phyloP scores from a whole-genome alignment of 2,329 filamentous ascomycete species.

The Aspergillus fischeri region DNA sequence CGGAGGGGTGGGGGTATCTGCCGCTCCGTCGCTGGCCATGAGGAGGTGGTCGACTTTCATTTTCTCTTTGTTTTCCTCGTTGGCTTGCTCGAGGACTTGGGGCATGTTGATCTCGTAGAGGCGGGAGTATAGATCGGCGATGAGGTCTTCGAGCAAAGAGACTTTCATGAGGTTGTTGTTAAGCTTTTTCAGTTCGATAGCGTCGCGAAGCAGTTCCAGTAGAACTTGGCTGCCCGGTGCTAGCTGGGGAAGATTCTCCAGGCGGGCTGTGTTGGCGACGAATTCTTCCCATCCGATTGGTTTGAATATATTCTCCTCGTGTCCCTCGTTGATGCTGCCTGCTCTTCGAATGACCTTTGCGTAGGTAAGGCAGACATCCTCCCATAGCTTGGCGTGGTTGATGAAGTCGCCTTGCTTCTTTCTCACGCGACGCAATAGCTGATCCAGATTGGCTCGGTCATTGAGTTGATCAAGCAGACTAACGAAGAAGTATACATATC shows the following conservation, averaged over 20 bases:
- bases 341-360: constrained; percentile 56
- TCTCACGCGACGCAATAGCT: constrained; percentile 71
- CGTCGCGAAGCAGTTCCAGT: constrained; percentile 62
- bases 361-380: constrained; percentile 56
- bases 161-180: constrained; percentile 87
- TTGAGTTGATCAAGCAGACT: constrained; percentile 68
- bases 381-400: constrained; percentile 60
- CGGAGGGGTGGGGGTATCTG: constrained; percentile 27
- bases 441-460: constrained; percentile 72
- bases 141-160: constrained; percentile 83
- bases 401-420: constrained; percentile 75
- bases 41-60: constrained; percentile 47
- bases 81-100: constrained; percentile 36
- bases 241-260: constrained; percentile 57
- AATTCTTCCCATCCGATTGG: constrained; percentile 64
- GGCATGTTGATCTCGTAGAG: constrained; percentile 38
- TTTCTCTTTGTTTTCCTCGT: constrained; percentile 44
- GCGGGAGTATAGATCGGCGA: constrained; percentile 80
- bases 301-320: constrained; percentile 64
- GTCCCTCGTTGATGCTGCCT: constrained; percentile 55
- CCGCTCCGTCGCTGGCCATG: constrained; percentile 32
- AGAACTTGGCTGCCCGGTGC: constrained; percentile 44
- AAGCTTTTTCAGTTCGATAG: constrained; percentile 68
- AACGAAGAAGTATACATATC: constrained; percentile 80
- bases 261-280: constrained; percentile 52